A percentile compares a stretch with the other conserved stretches of the same genome.
Evolutionary conservation across 2,329 filamentous ascomycete species (phyloP).

Genomic region (Pseudocercospora cruenta): DNA sequence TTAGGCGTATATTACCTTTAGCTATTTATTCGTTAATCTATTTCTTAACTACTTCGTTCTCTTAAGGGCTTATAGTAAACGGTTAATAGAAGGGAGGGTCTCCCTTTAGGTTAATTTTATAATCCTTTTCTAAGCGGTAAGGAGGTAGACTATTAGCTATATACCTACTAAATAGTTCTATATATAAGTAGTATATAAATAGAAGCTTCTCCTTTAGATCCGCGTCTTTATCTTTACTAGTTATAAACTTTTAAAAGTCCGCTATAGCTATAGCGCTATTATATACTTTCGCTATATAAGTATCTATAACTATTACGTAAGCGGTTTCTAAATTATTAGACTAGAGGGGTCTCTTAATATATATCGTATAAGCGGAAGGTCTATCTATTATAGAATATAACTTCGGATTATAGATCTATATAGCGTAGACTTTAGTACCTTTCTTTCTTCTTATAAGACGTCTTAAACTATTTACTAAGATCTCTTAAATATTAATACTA

Average conservation of each 20-base stretch:
- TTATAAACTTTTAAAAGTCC: neutral
- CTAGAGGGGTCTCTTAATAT: too few species aligned
- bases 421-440: too few species aligned
- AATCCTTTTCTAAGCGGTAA: neutral
- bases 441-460: neutral
- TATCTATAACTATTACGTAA: neutral
- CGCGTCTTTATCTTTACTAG: neutral
- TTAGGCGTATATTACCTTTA: too few species aligned
- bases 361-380: neutral
- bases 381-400: too few species aligned
- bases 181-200: neutral
- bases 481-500: too few species aligned
- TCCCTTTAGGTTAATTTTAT: too few species aligned
- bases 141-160: neutral
- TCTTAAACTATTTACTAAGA: too few species aligned
- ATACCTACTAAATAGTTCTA: neutral
- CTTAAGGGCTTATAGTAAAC: slow-evolving; percentile 29
- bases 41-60: slow-evolving; percentile 27
- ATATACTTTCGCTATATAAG: neutral
- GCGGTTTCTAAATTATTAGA: neutral
- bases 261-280: neutral
- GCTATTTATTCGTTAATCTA: slow-evolving; percentile 18
- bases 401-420: neutral
- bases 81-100: neutral
- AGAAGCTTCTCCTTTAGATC: neutral